Conservation (phyloP, 495 filamentous ascomycete species). For the Polyplosphaeria fusca region DNA sequence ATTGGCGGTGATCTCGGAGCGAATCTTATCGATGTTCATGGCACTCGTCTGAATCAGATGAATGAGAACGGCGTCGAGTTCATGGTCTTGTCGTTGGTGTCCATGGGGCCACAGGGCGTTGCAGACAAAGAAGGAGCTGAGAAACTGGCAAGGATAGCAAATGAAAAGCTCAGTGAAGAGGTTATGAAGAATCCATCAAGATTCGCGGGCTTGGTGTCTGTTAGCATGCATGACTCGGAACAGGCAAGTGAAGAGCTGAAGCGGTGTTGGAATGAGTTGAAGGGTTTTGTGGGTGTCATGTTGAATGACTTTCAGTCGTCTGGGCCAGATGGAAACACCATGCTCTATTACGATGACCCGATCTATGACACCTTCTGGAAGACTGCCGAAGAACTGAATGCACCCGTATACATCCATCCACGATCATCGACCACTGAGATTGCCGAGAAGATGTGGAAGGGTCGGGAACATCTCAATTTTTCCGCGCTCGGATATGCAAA, state of each 20-base stretch:
- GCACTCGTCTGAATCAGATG: slow-evolving; percentile 21
- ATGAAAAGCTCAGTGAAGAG: slow-evolving; percentile 56
- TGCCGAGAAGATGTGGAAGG: slow-evolving; percentile 51
- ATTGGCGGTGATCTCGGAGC: slow-evolving; percentile 41
- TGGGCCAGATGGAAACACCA: slow-evolving; percentile 51
- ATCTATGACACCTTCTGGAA: slow-evolving; percentile 59
- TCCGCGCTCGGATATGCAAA: slow-evolving; percentile 50
- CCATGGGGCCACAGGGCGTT: slow-evolving; percentile 59
- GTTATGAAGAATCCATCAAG: slow-evolving; percentile 51
- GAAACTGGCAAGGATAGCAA: slow-evolving; percentile 49
- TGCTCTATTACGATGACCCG: slow-evolving; percentile 58
- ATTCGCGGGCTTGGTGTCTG: slow-evolving; percentile 57
- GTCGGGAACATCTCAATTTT: slow-evolving; percentile 49
- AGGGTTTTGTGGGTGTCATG: slow-evolving; percentile 57
- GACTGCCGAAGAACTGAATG: slow-evolving; percentile 55
- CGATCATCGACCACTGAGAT: slow-evolving; percentile 46
- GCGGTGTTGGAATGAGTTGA: slow-evolving; percentile 52
- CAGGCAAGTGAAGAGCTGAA: slow-evolving; percentile 55
- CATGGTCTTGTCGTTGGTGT: slow-evolving; percentile 56
- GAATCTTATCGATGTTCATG: slow-evolving; percentile 32
- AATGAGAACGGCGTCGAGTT: slow-evolving; percentile 54
- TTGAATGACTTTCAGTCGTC: slow-evolving; percentile 57
- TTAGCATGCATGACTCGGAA: slow-evolving; percentile 55
- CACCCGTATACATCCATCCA: slow-evolving; percentile 63
- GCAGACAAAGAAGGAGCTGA: slow-evolving; percentile 39